These are phyloP conservation scores for Fusarium agapanthi DNA, from an alignment of 2,329 filamentous ascomycete species.

Conservation along the genomic window DNA sequence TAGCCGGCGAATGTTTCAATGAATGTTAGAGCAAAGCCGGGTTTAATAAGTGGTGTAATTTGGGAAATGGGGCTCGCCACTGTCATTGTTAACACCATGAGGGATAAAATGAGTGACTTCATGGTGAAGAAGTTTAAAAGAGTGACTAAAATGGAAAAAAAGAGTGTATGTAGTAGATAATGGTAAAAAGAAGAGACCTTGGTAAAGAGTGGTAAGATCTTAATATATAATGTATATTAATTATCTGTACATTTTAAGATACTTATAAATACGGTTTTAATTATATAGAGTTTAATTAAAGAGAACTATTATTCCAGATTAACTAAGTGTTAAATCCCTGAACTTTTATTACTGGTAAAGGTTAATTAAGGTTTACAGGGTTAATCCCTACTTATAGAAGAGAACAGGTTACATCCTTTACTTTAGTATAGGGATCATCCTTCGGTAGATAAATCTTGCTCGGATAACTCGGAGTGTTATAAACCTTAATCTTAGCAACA, in stretches of 20 bases:
- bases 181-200: neutral
- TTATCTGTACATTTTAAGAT: neutral
- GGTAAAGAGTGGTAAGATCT: fast-evolving
- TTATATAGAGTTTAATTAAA: neutral
- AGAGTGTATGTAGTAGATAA: neutral
- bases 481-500: neutral
- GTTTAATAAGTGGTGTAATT: neutral
- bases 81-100: neutral
- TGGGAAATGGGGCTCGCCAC: neutral
- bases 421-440: neutral
- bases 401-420: neutral
- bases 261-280: neutral
- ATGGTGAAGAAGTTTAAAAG: neutral
- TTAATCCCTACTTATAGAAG: neutral
- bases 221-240: neutral
- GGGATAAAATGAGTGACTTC: neutral
- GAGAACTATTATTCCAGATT: neutral
- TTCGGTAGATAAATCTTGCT: neutral
- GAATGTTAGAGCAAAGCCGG: neutral
- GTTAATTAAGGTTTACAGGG: neutral
- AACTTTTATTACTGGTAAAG: too few relatives aligned
- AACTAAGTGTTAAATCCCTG: neutral
- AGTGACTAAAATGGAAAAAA: neutral
- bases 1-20: neutral
- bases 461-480: neutral